phyloP scores from a whole-genome alignment of 2,329 filamentous ascomycete genomes.

The Exophiala aquamarina region DNA sequence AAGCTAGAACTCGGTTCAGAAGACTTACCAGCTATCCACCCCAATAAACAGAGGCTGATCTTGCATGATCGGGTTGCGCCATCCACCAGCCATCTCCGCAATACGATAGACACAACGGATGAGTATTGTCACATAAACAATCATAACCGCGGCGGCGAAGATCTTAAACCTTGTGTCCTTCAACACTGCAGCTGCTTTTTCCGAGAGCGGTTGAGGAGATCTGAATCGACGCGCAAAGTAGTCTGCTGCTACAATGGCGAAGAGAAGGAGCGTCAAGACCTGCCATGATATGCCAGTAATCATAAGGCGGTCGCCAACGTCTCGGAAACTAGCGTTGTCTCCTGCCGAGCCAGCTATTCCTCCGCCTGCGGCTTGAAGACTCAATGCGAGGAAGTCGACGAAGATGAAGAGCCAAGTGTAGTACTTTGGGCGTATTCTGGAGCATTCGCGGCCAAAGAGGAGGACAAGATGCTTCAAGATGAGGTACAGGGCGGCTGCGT shows the following conservation, averaged over 20 bases:
- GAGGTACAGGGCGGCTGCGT: constrained; percentile 56
- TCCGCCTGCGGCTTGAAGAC: constrained; percentile 58
- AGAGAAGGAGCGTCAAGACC: constrained; percentile 49
- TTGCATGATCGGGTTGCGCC: constrained; percentile 46
- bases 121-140: constrained; percentile 43
- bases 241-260: constrained; percentile 1
- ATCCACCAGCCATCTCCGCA: constrained; percentile 48
- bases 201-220: constrained; percentile 3
- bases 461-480: constrained; percentile 57
- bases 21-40: constrained; percentile 36
- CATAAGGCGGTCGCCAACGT: constrained; percentile 56
- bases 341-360: constrained; percentile 52
- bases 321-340: constrained; percentile 38
- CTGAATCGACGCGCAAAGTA: constrained; percentile 1
- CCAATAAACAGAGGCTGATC: constrained; percentile 50
- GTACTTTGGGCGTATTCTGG: constrained; percentile 45
- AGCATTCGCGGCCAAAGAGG: constrained; percentile 51
- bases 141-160: constrained; percentile 3
- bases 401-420: constrained; percentile 61
- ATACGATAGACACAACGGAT: constrained; percentile 50
- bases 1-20: neutral
- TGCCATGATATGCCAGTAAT: constrained; percentile 59
- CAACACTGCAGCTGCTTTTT: neutral
- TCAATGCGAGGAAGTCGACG: constrained; percentile 57
- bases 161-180: constrained; percentile 7